A percentile compares a stretch with the other conserved stretches of the same genome.
Evolutionary conservation across 257 asterid genomes (phyloP).

Genomic region (Primulina huaijiensis): DNA sequence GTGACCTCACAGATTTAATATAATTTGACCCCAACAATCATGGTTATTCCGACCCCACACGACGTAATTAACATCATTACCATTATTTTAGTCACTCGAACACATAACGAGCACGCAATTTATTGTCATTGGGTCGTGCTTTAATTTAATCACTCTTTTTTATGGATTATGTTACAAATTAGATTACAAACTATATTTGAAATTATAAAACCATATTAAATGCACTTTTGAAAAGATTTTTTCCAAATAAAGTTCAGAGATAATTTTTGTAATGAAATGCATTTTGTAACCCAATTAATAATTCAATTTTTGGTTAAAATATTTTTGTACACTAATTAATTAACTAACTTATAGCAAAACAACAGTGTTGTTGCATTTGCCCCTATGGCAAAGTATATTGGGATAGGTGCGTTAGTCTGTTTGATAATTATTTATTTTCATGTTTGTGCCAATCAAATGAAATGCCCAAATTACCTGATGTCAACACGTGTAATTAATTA

Average conservation of each 20-base stretch:
- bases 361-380: not conserved
- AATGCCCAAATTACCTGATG: not conserved
- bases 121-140: constrained; percentile 23
- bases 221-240: too few species aligned
- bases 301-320: too few species aligned
- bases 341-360: not conserved
- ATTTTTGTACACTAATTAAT: too few species aligned
- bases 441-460: too few species aligned
- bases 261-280: too few species aligned
- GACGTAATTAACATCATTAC: not conserved
- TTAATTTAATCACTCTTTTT: not conserved
- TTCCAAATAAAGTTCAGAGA: too few species aligned
- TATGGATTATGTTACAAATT: too few species aligned
- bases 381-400: not conserved
- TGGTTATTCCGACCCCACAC: not conserved
- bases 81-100: not conserved
- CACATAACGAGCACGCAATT: constrained; percentile 32
- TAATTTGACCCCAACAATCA: constrained; percentile 22
- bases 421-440: too few species aligned
- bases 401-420: not conserved
- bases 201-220: too few species aligned
- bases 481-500: not conserved
- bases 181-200: too few species aligned
- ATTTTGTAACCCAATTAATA: too few species aligned
- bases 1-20: constrained; percentile 21